Base-by-base conservation (phyloP, 352 stramenopile genomes). In the Phytophthora chlamydospora region DNA sequence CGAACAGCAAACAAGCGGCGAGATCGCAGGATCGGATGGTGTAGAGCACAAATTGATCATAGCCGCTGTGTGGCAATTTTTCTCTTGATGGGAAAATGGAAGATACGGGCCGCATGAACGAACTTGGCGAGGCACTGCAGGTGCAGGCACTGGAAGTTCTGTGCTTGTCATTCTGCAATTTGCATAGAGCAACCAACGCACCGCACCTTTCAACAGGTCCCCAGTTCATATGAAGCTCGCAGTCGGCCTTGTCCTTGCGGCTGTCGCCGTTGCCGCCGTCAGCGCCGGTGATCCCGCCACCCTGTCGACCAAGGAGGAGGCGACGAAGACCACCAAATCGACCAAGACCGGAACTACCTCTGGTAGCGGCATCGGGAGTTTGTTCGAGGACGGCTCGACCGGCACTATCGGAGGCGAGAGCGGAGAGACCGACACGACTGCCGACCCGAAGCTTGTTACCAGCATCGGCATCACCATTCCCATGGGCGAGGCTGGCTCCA, bases 241-340 rank as follows among this genome's bases (percentile, higher is more conserved):
- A 12, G 14, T 68, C 14, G 51, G 59, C 13, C 14, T 68, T 41
- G 24, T 63, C 39, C 46, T 68, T 17, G 53, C 60, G 33, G 60
- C 52, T 31, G 16, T 63, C 34, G 60, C 52, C 10, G 52, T 58
- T 32, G 47, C 33, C 45, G 38, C 44, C 0, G 45, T 51, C 4
- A 33, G 36, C 19, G 60, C 44, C 39, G 60, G 60, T 10, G 51
- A 56, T n/a, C 57, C 57, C 5, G 49, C 57, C 10, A 66, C 57
- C 4, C 24, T 66, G 21, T 60, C 57, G 24, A 60, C 48, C n/a
- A 66, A 66, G 57, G 57, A 66, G 40, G 57, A 66, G 46, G 57
- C 57, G 29, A 60, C 57, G 2, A 66, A 64, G 14, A 58, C 36
- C 17, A 48, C 21, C 8, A 51, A 51, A n/a, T 51, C 44, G 32